Conservation (phyloP, 139 green algal genomes). For the Prasinococcaceae sp. region DNA sequence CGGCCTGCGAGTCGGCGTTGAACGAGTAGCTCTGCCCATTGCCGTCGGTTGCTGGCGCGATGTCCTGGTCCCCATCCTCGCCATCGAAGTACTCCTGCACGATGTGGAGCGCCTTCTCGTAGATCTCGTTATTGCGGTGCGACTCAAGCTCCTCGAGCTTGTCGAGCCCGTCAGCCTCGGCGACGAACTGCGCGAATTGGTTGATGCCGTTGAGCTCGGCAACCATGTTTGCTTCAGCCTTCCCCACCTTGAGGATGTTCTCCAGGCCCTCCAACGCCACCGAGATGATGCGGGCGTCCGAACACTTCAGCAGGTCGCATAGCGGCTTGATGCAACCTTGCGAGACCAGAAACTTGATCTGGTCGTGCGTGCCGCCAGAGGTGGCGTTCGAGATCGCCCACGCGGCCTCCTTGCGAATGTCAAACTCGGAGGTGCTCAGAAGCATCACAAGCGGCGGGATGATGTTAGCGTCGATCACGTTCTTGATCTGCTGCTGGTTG, state of each 20-base stretch:
- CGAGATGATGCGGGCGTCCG: constrained; percentile 84
- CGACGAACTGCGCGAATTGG: constrained; percentile 69
- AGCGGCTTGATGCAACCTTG: constrained; percentile 83
- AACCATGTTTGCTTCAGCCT: too few species aligned
- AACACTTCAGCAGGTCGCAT: constrained; percentile 82
- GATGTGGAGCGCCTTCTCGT: constrained; percentile 92
- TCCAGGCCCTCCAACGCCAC: constrained; percentile 97
- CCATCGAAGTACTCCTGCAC: constrained; percentile 81
- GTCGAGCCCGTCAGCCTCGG: constrained; percentile 93
- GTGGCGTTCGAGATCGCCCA: constrained; percentile 99
- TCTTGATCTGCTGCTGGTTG: constrained; percentile 96
- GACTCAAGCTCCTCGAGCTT: constrained; percentile 97
- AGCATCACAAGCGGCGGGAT: constrained; percentile 78
- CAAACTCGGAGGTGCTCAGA: constrained; percentile 84
- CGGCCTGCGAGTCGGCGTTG: constrained; percentile 10
- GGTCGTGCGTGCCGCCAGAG: constrained; percentile 65
- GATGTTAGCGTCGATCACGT: constrained; percentile 76
- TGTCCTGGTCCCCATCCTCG: constrained; percentile 88
- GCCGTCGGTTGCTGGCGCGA: constrained; percentile 53
- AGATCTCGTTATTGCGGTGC: constrained; percentile 91
- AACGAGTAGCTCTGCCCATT: constrained; percentile 26
- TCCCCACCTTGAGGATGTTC: constrained; percentile 96
- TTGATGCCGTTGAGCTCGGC: constrained; percentile 60
- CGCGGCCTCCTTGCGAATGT: constrained; percentile 99
- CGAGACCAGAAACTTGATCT: constrained; percentile 60